These are phyloP conservation scores for Chondrus crispus DNA, from an alignment of 23 red algal genomes.

Conservation along the genomic window DNA sequence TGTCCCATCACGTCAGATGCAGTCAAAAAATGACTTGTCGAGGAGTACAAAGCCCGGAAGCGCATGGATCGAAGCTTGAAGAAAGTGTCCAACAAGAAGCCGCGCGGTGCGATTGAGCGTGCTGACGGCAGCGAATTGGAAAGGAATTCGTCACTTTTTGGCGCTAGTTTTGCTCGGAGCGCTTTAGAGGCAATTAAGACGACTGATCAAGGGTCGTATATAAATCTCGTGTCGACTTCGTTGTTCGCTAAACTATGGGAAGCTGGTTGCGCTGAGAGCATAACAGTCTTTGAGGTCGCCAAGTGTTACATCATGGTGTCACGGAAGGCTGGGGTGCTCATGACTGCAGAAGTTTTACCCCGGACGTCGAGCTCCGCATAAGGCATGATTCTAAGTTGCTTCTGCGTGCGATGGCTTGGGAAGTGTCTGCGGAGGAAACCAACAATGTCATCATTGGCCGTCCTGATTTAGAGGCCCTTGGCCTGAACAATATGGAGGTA, in stretches of 20 bases:
- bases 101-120: background rate
- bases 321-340: background rate
- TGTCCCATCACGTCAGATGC: background rate
- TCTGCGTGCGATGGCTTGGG: background rate
- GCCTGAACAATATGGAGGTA: background rate
- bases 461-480: background rate
- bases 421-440: background rate
- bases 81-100: background rate
- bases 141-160: background rate
- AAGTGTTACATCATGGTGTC: background rate
- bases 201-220: constrained; percentile 24
- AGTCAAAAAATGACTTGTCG: background rate
- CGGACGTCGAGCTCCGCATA: background rate
- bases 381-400: background rate
- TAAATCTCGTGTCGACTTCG: background rate
- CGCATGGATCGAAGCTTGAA: background rate
- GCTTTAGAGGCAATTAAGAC: background rate
- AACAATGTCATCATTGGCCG: background rate
- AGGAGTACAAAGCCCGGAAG: background rate
- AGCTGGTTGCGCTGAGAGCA: background rate
- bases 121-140: background rate
- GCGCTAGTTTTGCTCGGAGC: background rate
- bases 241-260: background rate
- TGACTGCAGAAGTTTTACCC: background rate
- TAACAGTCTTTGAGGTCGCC: too few species aligned